Conservation (phyloP, 148 eudicot genomes). For the Oxyria digyna region DNA sequence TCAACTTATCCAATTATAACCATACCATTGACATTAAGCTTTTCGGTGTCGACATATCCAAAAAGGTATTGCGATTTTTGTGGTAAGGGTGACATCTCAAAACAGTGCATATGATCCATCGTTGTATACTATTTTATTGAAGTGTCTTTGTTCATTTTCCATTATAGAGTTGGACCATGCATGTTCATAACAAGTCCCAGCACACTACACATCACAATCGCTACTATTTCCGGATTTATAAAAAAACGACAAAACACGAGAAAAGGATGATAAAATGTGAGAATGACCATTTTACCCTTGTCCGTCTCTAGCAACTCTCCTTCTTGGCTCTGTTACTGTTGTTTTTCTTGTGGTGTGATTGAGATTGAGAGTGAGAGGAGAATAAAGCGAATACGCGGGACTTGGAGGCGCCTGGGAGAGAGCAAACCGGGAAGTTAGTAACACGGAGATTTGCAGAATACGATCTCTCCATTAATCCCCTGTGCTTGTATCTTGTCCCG, state of each 20-base stretch:
- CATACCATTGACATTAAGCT: background rate
- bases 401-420: background rate
- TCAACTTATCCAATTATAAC: background rate
- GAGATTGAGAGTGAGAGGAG: background rate
- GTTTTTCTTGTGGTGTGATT: background rate
- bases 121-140: background rate
- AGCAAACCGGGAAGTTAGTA: constrained; percentile 77
- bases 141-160: too few relatives aligned
- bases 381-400: background rate
- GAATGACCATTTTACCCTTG: background rate
- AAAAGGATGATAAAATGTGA: background rate
- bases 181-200: too few relatives aligned
- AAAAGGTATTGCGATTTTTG: background rate
- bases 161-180: too few relatives aligned
- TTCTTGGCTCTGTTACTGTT: background rate
- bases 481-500: constrained; percentile 42
- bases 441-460: constrained; percentile 72
- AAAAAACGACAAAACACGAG: background rate
- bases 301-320: background rate
- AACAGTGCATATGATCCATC: background rate
- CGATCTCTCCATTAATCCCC: constrained; percentile 74
- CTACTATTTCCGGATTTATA: too few relatives aligned
- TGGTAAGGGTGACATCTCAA: background rate
- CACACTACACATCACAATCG: too few relatives aligned
- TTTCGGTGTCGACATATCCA: background rate